phyloP scores from a whole-genome alignment of 768 basidiomycete genomes.

The Tricholoma hemisulphureum region DNA sequence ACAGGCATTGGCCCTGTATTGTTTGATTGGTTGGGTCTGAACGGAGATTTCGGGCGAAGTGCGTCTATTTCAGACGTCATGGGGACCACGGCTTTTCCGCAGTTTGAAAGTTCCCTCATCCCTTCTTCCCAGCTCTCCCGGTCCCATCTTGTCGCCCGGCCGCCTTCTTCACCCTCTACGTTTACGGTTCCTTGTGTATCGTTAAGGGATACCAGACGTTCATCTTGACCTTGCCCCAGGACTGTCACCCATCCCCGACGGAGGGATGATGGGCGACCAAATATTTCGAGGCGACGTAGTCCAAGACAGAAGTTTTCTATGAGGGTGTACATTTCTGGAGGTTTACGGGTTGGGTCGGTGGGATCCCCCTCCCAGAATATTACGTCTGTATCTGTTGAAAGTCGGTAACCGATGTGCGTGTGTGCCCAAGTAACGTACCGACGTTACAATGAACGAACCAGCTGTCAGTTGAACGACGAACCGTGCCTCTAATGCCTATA shows the following conservation, averaged over 20 bases:
- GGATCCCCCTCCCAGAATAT: slow-evolving; percentile 95
- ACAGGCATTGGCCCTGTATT: slow-evolving; percentile 14
- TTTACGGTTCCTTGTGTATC: slow-evolving; percentile 32
- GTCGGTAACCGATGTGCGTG: slow-evolving; percentile 10
- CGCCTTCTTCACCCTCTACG: slow-evolving; percentile 42
- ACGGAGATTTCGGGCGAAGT: slow-evolving; percentile 83
- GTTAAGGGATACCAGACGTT: slow-evolving; percentile 39
- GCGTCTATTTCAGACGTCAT: slow-evolving; percentile 79
- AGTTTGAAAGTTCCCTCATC: slow-evolving; percentile 53
- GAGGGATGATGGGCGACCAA: slow-evolving; percentile 68
- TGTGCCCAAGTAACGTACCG: slow-evolving; percentile 48
- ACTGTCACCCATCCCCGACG: slow-evolving; percentile 94
- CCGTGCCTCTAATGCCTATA: slow-evolving; percentile 96
- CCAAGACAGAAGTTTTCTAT: slow-evolving; percentile 99
- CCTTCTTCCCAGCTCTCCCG: slow-evolving; percentile 64
- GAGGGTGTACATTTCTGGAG: slow-evolving; percentile 93
- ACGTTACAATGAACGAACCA: slow-evolving; percentile 99
- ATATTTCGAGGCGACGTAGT: slow-evolving; percentile 85
- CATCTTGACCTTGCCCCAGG: slow-evolving; percentile 62
- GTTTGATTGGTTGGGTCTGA: slow-evolving; percentile 38
- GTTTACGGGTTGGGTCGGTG: slow-evolving; percentile 79
- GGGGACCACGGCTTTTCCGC: slow-evolving; percentile 63
- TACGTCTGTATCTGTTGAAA: slow-evolving; percentile 83
- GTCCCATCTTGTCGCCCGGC: slow-evolving; percentile 51
- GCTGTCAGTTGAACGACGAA: slow-evolving; percentile 88